These are phyloP conservation scores for Thraustochytrium sp. DNA, from an alignment of 352 stramenopile genomes.

Conservation along the genomic window DNA sequence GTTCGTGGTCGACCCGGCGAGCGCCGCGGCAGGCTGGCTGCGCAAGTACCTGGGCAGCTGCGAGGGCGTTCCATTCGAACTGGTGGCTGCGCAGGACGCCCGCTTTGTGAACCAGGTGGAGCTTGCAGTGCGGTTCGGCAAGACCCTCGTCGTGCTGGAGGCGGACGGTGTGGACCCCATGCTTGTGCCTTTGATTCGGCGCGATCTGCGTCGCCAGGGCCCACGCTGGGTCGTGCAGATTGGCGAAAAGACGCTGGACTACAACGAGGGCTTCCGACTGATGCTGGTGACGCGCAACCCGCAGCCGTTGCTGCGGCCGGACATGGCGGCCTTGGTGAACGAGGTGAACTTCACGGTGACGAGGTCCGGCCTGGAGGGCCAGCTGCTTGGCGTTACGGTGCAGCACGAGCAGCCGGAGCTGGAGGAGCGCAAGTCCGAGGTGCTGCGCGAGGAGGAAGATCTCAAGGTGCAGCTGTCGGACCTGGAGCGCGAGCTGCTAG, in stretches of 20 bases:
- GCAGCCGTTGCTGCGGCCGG: slow-evolving; percentile 70
- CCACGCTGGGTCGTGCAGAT: slow-evolving; percentile 79
- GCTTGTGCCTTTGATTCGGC: slow-evolving; percentile 80
- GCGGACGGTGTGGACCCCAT: slow-evolving; percentile 82
- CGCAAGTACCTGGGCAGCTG: slow-evolving; percentile 71
- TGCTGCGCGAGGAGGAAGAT: slow-evolving; percentile 83
- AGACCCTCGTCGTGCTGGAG: slow-evolving; percentile 85
- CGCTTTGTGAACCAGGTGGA: slow-evolving; percentile 84
- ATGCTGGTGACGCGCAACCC: slow-evolving; percentile 83
- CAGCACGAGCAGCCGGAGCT: slow-evolving; percentile 87
- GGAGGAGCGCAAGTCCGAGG: slow-evolving; percentile 80
- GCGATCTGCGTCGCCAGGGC: slow-evolving; percentile 79
- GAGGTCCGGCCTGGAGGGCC: slow-evolving; percentile 79
- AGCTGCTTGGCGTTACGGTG: slow-evolving; percentile 85
- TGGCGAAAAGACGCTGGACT: slow-evolving; percentile 86
- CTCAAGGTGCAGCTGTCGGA: slow-evolving; percentile 85
- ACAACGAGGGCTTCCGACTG: slow-evolving; percentile 87
- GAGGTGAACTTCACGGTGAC: slow-evolving; percentile 93
- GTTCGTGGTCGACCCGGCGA: slow-evolving; percentile 89
- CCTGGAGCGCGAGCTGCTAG: slow-evolving; percentile 85
- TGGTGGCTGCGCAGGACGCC: slow-evolving; percentile 71
- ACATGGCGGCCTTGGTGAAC: slow-evolving; percentile 78
- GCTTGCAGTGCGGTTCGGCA: slow-evolving; percentile 89
- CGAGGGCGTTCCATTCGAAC: slow-evolving; percentile 61
- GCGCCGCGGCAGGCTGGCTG: slow-evolving; percentile 75